These are phyloP conservation scores for Backusella tarrabulga DNA, from an alignment of 192 early-diverging fungal species.

Conservation along the genomic window DNA sequence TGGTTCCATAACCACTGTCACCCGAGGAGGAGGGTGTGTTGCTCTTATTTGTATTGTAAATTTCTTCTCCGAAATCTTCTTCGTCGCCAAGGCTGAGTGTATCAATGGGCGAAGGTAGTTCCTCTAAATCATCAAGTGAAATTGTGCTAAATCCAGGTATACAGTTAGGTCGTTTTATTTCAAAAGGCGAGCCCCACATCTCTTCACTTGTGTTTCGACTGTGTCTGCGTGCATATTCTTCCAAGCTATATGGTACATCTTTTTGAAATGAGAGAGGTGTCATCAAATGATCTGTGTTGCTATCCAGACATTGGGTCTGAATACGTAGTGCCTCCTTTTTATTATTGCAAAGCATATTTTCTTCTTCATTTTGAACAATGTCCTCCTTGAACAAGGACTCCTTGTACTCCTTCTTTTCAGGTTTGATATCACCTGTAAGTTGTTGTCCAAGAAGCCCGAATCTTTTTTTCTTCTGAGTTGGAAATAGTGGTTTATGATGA, in stretches of 20 bases:
- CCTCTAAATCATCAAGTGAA: background rate
- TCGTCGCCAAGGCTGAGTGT: background rate
- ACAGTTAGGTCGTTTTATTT: slow-evolving; percentile 9
- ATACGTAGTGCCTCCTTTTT: slow-evolving; percentile 1
- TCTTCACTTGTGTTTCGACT: background rate
- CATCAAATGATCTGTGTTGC: background rate
- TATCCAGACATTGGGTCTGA: background rate
- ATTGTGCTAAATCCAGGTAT: slow-evolving; percentile 4
- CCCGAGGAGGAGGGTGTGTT: slow-evolving; percentile 13
- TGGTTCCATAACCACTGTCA: slow-evolving; percentile 18
- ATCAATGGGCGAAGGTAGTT: slow-evolving; percentile 1
- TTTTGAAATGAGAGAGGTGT: background rate
- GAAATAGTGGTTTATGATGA: background rate
- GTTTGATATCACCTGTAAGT: background rate
- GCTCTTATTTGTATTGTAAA: slow-evolving; percentile 5
- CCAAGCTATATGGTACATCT: background rate
- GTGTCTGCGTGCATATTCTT: background rate
- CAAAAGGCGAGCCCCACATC: background rate
- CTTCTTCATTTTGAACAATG: background rate
- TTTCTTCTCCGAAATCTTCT: background rate
- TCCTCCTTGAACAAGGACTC: background rate
- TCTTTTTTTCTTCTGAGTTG: background rate
- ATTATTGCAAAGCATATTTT: background rate
- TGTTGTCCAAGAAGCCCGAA: background rate
- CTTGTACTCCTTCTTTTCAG: slow-evolving; percentile 1